Conservation (phyloP, 2,329 filamentous ascomycete species). For the Metarhizium humberi region DNA sequence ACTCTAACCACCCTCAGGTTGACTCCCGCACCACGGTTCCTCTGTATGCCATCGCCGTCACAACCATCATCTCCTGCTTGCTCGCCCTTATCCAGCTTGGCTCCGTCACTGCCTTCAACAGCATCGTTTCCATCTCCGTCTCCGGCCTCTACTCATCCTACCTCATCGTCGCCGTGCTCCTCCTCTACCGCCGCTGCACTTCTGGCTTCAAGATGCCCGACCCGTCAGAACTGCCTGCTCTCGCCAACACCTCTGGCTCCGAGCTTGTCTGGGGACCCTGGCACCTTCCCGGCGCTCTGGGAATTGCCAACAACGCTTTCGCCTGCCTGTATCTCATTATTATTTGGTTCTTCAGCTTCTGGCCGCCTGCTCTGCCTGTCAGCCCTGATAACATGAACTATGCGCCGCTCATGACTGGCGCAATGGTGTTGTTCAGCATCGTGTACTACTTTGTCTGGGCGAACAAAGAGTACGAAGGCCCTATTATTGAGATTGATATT, state of each 20-base stretch:
- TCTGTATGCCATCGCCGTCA: slow-evolving; percentile 17
- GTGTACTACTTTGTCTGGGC: slow-evolving; percentile 35
- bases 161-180: slow-evolving; percentile 16
- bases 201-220: slow-evolving; percentile 17
- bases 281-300: slow-evolving; percentile 39
- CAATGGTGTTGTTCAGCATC: slow-evolving; percentile 32
- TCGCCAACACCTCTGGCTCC: slow-evolving; percentile 19
- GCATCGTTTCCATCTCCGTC: slow-evolving; percentile 19
- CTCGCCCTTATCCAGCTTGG: slow-evolving; percentile 25
- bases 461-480: slow-evolving; percentile 34
- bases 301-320: slow-evolving; percentile 44
- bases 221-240: slow-evolving; percentile 13
- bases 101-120: slow-evolving; percentile 19
- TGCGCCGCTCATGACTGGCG: slow-evolving; percentile 32
- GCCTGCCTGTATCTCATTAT: slow-evolving; percentile 43
- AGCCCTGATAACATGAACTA: slow-evolving; percentile 33
- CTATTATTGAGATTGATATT: slow-evolving; percentile 20
- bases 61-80: slow-evolving; percentile 17
- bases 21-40: slow-evolving; percentile 19
- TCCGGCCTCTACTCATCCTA: slow-evolving; percentile 21
- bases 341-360: slow-evolving; percentile 48
- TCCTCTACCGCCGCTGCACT: slow-evolving; percentile 20
- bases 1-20: not conserved
- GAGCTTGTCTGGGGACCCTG: slow-evolving; percentile 44
- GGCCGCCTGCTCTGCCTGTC: slow-evolving; percentile 27